Evolutionary conservation across 129 eudicot genomes (phyloP), one percentile per base, ranked within the genome.

Genomic region (Helianthus annuus): DNA sequence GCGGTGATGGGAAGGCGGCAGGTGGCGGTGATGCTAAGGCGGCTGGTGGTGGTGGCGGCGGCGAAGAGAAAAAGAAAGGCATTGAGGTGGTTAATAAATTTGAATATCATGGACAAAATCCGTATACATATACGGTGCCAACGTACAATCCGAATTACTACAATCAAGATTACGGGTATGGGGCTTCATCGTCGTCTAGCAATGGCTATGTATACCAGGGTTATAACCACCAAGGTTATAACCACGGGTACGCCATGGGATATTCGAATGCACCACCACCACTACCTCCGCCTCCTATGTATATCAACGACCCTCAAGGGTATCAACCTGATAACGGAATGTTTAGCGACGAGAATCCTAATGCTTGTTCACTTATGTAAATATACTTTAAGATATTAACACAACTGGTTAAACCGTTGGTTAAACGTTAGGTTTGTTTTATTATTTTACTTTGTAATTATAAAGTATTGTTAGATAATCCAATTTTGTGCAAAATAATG

Each of bases 301-400:
- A 78, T 54, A 22, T 78, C 10, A 22, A 64, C 13, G 82, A 78
- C 19, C 42, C 76, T 13, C 71, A 67, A 27, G 58, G 65, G 9
- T 73, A 73, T 36, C 77, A 73, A 2, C 12, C 76, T 1, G 82
- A 77, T 12, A 65, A 55, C 5, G 84, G 84, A 46, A 86, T 89
- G 84, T 89, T 89, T 39, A 89, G 92, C 29, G 96, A 89, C 60
- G 96, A 89, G 64, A 89, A 89, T 45, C 96, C 96, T 6, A 82
- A 89, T 57, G 96, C 81, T 14, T 89, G 96, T 76, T 82, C 80
- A 0, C 66, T 89, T 58, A 86, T 89, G 96, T 89, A 85, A 87
- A 54, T 64, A 48, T 74, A 40, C 9, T 42, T 6, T 7, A 39
- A 42, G 46, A 6, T 9, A 1, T 42, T 60, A 60, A 27, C 8